Conservation (phyloP, 805 yeast genomes). For the Ogataea nitratoaversa region DNA sequence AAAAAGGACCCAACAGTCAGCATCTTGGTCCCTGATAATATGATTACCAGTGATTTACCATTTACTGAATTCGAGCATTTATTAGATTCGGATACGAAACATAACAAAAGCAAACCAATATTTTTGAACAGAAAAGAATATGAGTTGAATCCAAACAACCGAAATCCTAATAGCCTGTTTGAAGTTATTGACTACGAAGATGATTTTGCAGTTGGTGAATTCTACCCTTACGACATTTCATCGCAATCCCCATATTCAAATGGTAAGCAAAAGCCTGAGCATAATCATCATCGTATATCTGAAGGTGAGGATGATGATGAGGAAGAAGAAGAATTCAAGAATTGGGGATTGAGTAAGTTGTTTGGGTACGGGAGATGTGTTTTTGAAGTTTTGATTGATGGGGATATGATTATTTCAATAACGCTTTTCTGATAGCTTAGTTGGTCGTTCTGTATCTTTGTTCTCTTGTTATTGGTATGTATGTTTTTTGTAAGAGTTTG, state of each 20-base stretch:
- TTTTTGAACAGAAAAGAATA: slow-evolving; percentile 32
- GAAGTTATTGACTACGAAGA: slow-evolving; percentile 29
- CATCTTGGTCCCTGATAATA: no score
- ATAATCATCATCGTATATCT: no score
- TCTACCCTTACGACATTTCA: neutral
- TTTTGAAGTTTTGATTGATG: slow-evolving; percentile 31
- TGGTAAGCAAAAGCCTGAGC: neutral
- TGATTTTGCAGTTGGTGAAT: slow-evolving; percentile 10
- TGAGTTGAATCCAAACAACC: slow-evolving; percentile 23
- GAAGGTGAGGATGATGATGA: slow-evolving; percentile 5
- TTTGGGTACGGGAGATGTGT: slow-evolving; percentile 22
- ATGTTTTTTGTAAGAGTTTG: no score
- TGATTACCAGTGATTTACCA: slow-evolving; percentile 1
- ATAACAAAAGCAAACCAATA: slow-evolving; percentile 19
- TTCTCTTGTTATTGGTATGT: neutral
- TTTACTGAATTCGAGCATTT: neutral
- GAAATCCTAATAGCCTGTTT: slow-evolving; percentile 19
- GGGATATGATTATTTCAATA: slow-evolving; percentile 24
- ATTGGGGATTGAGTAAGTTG: slow-evolving; percentile 33
- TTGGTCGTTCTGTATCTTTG: neutral
- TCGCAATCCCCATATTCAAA: neutral
- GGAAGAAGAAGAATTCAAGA: slow-evolving; percentile 20
- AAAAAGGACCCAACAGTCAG: no score
- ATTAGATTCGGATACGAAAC: neutral
- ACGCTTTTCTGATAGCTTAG: slow-evolving; percentile 18